Base-by-base conservation (phyloP, 2,329 filamentous ascomycete species). In the Beauveria australis region DNA sequence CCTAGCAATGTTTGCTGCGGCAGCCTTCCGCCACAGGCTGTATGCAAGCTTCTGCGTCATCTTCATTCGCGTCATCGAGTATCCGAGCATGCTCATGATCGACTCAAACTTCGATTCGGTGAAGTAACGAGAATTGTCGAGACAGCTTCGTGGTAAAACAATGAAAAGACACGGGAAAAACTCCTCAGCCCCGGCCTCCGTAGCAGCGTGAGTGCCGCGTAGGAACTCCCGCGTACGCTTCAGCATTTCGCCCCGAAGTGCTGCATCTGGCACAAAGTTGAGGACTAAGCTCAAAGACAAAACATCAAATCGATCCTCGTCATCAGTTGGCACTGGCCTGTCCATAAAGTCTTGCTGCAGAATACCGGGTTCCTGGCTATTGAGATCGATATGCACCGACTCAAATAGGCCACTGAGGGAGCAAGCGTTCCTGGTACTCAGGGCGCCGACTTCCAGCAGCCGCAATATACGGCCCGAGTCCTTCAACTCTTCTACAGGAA, bases 311-410 rank as follows among this genome's bases (percentile, higher is more conserved):
- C 78, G 78, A 46, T 92, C 86, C 0, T 76, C 72, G 6, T 81
- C 77, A 24, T 80, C 72, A 5, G 70, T 71, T 0, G 93, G 93
- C 3, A 93, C 73, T 0, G 92, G 89, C 28, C 92, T 82, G 66
- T 91, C 77, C 92, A 99, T 96, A 69, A 99, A 97, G 72, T 99
- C 91, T 71, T 97, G 91, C 72, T 95, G 86, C 61, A 86, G 71
- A 65, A 99, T 99, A 0, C 85, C 87, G 1, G 87, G 79, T 52
- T 87, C 87, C 70, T 96, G 91, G 62, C 92, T 94, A 73, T 95
- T 89, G 60, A 99, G 77, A 70, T 99, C 94, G 71, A 99, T 97
- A 64, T 92, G 84, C 63, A 87, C 83, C 67, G 96, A 85, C 41
- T 89, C 79, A 67, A 97, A 89, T 48, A 82, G 71, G 7, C 79